phyloP scores from a whole-genome alignment of 1,284 basidiomycete species.

The Ustilago nuda region DNA sequence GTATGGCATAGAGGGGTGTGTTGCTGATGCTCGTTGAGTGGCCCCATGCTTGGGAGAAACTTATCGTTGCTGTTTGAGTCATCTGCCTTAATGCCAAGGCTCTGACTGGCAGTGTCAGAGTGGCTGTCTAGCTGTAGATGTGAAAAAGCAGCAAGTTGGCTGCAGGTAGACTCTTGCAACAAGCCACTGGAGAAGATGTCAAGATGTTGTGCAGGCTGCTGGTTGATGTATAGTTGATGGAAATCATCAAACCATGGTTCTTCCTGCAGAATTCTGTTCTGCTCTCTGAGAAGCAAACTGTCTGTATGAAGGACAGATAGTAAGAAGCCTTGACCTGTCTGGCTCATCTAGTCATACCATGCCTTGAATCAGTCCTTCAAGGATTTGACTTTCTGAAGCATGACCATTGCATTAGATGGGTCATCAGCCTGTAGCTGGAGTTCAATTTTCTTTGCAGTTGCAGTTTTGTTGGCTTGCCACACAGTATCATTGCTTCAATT shows the following conservation, averaged over 20 bases:
- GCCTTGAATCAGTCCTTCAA: background rate
- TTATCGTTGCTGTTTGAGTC: too few species aligned
- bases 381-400: background rate
- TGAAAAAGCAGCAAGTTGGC: too few species aligned
- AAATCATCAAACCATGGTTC: background rate
- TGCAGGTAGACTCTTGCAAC: too few species aligned
- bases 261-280: background rate
- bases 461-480: background rate
- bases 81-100: too few species aligned
- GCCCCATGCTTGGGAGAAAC: too few species aligned
- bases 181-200: background rate
- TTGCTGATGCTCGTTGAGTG: too few species aligned
- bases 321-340: constrained; percentile 2
- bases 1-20: too few species aligned
- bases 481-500: background rate
- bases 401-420: background rate
- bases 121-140: too few species aligned
- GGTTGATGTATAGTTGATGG: background rate
- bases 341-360: background rate
- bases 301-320: background rate
- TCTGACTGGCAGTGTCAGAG: too few species aligned
- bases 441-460: background rate
- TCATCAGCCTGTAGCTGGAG: background rate
- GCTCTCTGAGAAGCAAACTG: background rate
- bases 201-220: background rate